Conservation (phyloP, 495 filamentous ascomycete genomes). For the Lasiosphaeris hirsuta region DNA sequence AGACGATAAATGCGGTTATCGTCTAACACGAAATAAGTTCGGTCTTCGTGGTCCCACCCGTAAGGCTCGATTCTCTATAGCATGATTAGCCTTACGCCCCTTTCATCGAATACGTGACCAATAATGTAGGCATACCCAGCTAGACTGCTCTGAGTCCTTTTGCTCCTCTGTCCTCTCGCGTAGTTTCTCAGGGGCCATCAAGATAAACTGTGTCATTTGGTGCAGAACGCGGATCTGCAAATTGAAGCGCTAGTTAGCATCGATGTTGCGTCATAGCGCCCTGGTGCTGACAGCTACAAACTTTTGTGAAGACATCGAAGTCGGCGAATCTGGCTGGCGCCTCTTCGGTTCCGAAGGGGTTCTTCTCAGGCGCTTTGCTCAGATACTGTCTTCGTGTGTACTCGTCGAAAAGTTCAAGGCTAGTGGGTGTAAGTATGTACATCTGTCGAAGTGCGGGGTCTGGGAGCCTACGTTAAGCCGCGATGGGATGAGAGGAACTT, state of each 20-base stretch:
- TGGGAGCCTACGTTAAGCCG: constrained; percentile 69
- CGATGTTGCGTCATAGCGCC: background rate
- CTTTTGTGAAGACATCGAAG: constrained; percentile 80
- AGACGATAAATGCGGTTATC: constrained; percentile 90
- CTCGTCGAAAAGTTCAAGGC: constrained; percentile 87
- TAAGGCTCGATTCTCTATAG: constrained; percentile 85
- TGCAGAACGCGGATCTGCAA: constrained; percentile 74
- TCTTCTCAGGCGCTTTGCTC: constrained; percentile 72
- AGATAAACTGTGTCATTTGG: constrained; percentile 86
- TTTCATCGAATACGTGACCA: background rate
- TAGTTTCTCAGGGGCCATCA: constrained; percentile 79
- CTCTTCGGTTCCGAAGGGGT: constrained; percentile 84
- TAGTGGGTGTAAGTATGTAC: constrained; percentile 32
- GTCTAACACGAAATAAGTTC: constrained; percentile 85
- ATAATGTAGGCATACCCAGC: constrained; percentile 64
- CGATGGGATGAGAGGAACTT: constrained; percentile 94
- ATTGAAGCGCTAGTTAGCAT: background rate
- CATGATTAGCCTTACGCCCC: constrained; percentile 18
- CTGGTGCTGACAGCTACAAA: constrained; percentile 18
- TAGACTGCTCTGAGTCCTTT: constrained; percentile 72
- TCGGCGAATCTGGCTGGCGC: constrained; percentile 66
- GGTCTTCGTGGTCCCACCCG: constrained; percentile 82
- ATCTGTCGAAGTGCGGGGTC: constrained; percentile 11
- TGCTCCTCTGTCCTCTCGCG: constrained; percentile 82
- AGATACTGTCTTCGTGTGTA: constrained; percentile 88